Percentiles rank a stretch among this genome's conserved stretches.
Evolutionary conservation across 2,329 filamentous ascomycete genomes (phyloP).

Genomic region (Phymatotrichopsis omnivora): DNA sequence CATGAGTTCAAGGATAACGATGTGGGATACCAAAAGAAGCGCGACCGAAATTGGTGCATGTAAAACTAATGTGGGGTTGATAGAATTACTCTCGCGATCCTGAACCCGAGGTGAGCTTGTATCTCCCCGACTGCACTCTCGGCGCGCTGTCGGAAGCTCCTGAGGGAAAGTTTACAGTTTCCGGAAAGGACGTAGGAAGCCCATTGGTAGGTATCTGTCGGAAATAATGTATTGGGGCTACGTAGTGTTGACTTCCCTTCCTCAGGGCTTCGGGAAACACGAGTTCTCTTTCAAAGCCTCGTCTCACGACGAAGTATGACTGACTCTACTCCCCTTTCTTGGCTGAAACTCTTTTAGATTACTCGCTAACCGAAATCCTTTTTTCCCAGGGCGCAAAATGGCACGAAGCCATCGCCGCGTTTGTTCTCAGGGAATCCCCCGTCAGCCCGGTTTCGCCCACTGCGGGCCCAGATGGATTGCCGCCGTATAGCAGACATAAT

Average conservation of each 20-base stretch:
- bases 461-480: slow-evolving; percentile 2
- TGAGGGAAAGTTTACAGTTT: slow-evolving; percentile 81
- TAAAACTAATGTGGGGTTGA: not conserved
- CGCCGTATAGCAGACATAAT: slow-evolving; percentile 16
- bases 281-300: slow-evolving; percentile 31
- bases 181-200: slow-evolving; percentile 83
- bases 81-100: slow-evolving; percentile 53
- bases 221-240: not conserved
- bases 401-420: slow-evolving; percentile 26
- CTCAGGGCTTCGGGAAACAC: slow-evolving; percentile 27
- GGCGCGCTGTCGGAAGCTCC: slow-evolving; percentile 46
- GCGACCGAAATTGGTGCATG: not conserved
- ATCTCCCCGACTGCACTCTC: slow-evolving; percentile 79
- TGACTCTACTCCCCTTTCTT: not conserved
- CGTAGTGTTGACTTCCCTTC: slow-evolving; percentile 8
- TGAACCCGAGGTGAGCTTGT: slow-evolving; percentile 76
- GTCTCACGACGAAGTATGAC: slow-evolving; percentile 25
- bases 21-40: slow-evolving; percentile 32
- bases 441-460: slow-evolving; percentile 18
- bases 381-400: slow-evolving; percentile 25
- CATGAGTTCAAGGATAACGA: slow-evolving; percentile 97
- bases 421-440: slow-evolving; percentile 20
- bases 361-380: not conserved
- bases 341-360: not conserved
- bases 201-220: slow-evolving; percentile 36